A percentile compares a stretch with the other conserved stretches of the same genome.
Evolutionary conservation across 768 basidiomycete species (phyloP).

Genomic region (Pisolithus marmoratus): DNA sequence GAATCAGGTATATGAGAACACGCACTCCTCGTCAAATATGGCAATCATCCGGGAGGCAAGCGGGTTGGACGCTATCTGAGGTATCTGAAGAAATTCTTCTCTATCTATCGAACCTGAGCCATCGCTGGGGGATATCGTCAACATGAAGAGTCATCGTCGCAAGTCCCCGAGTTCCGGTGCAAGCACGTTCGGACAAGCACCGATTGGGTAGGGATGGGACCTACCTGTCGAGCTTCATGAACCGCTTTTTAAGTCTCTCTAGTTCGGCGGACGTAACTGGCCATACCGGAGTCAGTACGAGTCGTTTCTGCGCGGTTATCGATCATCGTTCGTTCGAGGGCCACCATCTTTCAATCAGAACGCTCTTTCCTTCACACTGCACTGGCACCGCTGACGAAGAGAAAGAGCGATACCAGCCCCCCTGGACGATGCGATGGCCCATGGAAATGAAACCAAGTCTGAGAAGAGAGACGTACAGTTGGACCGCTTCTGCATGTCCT

Average conservation of each 20-base stretch:
- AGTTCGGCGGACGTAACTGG: constrained; percentile 92
- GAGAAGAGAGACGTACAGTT: constrained; percentile 68
- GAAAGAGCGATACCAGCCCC: neutral
- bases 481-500: constrained; percentile 95
- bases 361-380: neutral
- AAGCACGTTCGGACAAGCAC: neutral
- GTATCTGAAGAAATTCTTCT: constrained; percentile 98
- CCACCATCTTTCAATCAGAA: neutral
- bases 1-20: constrained; percentile 15
- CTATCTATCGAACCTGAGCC: constrained; percentile 97
- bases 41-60: constrained; percentile 97
- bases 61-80: constrained; percentile 97
- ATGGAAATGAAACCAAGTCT: neutral
- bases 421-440: neutral
- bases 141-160: too few species aligned
- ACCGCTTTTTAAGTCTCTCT: constrained; percentile 94
- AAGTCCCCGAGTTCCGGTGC: neutral
- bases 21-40: constrained; percentile 98
- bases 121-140: constrained; percentile 47
- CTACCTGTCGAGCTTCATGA: constrained; percentile 98
- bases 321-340: neutral
- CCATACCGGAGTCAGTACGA: constrained; percentile 8
- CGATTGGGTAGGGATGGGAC: constrained; percentile 4
- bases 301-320: neutral
- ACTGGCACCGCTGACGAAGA: neutral